Evolutionary conservation across 1,139 yeast species (phyloP), one percentile per base, ranked within the genome.

Genomic region (Magnusiomyces tetraspermus): DNA sequence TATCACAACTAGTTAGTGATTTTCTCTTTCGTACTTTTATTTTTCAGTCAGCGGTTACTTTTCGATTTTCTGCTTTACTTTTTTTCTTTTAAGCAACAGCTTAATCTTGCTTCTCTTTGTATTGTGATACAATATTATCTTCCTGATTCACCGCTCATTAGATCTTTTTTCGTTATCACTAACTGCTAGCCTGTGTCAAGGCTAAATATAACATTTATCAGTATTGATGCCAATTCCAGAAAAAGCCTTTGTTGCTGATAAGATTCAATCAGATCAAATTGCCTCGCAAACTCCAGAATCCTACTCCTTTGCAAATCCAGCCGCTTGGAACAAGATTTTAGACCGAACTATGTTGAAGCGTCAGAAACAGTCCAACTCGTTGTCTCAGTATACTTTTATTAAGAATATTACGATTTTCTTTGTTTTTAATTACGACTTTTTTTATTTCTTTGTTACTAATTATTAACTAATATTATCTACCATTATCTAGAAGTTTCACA

Each of bases 351-450:
- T 28, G 33, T 4, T 22, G 22, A 43, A 43, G n/a, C 42, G 28
- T 13, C 40, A 46, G 30, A 46, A 46, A 36, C 28, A 31, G 13
- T n/a, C 26, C 19, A 17, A 21, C 30, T 22, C 49, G 23, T 26
- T 46, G 17, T 33, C 49, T 33, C 31, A 36, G 49, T 46, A 46
- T 46, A 46, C 37, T 22, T 23, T 26, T 28, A 3, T 17, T n/a
- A 6, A 43, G 4, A 26, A 6, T n/a, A 22, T 23, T 15, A 5
- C 21, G 21, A 15, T 17, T 15, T 13, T 24, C 10, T 24, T 23
- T 24, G 5, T n/a, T n/a, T n/a, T n/a, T n/a, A n/a, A n/a, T n/a
- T n/a, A n/a, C n/a, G n/a, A n/a, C 31, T 28, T 28, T 28, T 28
- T 28, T 11, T 11, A 28, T 8, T 28, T 28, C 11, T 11, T 8